phyloP scores from a whole-genome alignment of 441 rosid genomes.

The Lagerstroemia fauriei region DNA sequence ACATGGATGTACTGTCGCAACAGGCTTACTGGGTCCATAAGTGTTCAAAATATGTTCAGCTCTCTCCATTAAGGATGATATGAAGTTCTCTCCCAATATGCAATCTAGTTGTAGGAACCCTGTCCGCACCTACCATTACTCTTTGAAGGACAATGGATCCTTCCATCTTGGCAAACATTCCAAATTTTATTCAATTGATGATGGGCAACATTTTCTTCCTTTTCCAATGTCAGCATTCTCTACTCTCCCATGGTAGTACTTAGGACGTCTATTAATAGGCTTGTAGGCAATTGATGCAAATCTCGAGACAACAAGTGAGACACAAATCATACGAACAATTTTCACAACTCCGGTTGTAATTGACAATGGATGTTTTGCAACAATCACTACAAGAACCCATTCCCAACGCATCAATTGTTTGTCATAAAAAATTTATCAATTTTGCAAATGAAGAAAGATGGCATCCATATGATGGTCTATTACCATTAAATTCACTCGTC shows the following conservation, averaged over 20 bases:
- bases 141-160: conserved; percentile 50
- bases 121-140: conserved; percentile 51
- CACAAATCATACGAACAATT: conserved; percentile 50
- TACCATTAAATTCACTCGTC: too few relatives aligned
- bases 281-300: conserved; percentile 37
- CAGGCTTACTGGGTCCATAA: too few relatives aligned
- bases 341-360: conserved; percentile 45
- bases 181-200: conserved; percentile 25
- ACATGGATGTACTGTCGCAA: too few relatives aligned
- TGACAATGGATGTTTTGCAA: conserved; percentile 46
- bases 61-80: conserved; percentile 51
- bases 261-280: conserved; percentile 38
- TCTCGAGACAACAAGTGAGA: conserved; percentile 44
- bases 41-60: conserved; percentile 39
- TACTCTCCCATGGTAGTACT: conserved; percentile 57
- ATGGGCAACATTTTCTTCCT: too few relatives aligned
- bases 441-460: too few relatives aligned
- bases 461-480: too few relatives aligned
- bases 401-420: too few relatives aligned
- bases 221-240: background rate
- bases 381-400: conserved; percentile 32
- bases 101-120: conserved; percentile 47
- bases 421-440: too few relatives aligned
- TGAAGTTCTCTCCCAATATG: conserved; percentile 43
- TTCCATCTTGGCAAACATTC: conserved; percentile 60